Evolutionary conservation across 805 yeast genomes (phyloP), one percentile per base, ranked within the genome.

Genomic region (Grigorovia yakushimaensis): DNA sequence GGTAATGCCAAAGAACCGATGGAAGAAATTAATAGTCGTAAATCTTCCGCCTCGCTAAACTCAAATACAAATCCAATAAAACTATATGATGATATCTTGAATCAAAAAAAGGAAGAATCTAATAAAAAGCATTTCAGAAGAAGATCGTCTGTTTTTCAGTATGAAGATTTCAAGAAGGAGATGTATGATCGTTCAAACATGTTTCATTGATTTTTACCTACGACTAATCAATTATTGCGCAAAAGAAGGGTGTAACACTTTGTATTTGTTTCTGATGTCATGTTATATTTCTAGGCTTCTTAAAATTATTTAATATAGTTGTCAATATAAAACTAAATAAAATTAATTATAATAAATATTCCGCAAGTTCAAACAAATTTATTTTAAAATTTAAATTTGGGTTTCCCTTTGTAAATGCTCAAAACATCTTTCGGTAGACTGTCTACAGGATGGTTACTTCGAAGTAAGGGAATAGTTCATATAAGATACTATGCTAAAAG

Each of bases 101-200:
- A 24, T n/a, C 6, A 17, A 20, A 40, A 20, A 17, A 9, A 40
- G 4, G 35, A 23, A 23, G 20, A 22, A 19, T 13, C 17, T n/a
- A 15, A 24, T n/a, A 41, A 17, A 7, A 36, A 19, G 5, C 21
- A 44, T 20, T 18, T 17, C 4, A 43, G 35, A 11, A 49, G 52
- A 42, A 52, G 60, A 41, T 50, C 50, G 8, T 58, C 64, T 11
- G 58, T 62, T 10, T 54, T 59, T 33, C 50, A 56, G 43, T 52
- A 38, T 22, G 52, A 49, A 23, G 44, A 44, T 38, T 49, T 42
- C 40, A 49, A 49, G 43, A 49, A 47, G 23, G 39, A 47, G 10
- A 49, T 49, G 52, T 60, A 61, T 42, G 51, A 58, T 41, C 51
- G 55, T 35, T 44, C 54, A 37, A 57, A 58, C 46, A 54, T 61